These are phyloP conservation scores for Cercospora sp. DNA, from an alignment of 2,329 filamentous ascomycete species.

Conservation along the genomic window DNA sequence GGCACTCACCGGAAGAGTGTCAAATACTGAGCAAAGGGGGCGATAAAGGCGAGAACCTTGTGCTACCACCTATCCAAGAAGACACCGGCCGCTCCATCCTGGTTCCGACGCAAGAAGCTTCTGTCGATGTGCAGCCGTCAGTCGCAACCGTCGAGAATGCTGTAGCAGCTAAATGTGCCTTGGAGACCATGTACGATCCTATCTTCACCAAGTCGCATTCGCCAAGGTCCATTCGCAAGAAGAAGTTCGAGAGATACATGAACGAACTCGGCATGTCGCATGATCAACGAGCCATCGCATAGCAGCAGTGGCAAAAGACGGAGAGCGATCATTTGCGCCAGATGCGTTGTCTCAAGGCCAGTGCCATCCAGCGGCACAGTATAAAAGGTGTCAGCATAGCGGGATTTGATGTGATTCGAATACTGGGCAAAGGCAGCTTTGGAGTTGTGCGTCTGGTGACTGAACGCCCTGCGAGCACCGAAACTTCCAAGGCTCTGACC, in stretches of 20 bases:
- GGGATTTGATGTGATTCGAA: conserved; percentile 77
- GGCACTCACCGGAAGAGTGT: conserved; percentile 32
- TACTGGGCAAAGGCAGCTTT: conserved; percentile 91
- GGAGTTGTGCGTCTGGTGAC: conserved; percentile 85
- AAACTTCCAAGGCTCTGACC: not conserved
- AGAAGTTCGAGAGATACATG: conserved; percentile 65
- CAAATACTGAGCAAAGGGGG: conserved; percentile 28
- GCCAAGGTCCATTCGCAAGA: conserved; percentile 61
- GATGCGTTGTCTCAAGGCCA: conserved; percentile 66
- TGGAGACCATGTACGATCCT: conserved; percentile 83
- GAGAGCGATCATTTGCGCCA: conserved; percentile 77
- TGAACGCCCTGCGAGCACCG: conserved; percentile 45
- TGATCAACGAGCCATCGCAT: conserved; percentile 56
- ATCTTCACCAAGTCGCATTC: conserved; percentile 56
- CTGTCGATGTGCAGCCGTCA: conserved; percentile 38
- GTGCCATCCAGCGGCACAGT: conserved; percentile 51
- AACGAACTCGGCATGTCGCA: conserved; percentile 56
- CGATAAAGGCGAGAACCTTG: conserved; percentile 29
- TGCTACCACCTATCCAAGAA: conserved; percentile 38
- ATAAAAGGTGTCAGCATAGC: conserved; percentile 56
- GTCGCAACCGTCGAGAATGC: conserved; percentile 70
- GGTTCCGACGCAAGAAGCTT: conserved; percentile 37
- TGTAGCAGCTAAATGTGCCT: conserved; percentile 77
- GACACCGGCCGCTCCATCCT: conserved; percentile 31
- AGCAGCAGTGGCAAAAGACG: conserved; percentile 61